Evolutionary conservation across 148 eudicot genomes (phyloP).

Genomic region (Limonium bicolor): DNA sequence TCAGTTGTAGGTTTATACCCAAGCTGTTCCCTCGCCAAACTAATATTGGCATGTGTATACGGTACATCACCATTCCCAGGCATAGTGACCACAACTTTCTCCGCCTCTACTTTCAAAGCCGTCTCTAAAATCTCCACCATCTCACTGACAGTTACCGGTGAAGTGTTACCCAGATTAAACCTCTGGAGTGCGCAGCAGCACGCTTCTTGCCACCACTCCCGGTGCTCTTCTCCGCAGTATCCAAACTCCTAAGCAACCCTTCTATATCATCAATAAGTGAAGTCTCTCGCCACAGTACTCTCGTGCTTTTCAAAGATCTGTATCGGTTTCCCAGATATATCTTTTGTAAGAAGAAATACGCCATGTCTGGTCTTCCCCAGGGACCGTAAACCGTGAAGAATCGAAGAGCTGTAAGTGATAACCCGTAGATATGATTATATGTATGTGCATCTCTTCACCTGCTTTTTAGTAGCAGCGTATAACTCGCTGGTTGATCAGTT

Average conservation of each 20-base stretch:
- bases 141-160: slow-evolving; percentile 7
- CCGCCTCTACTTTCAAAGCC: slow-evolving; percentile 10
- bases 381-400: slow-evolving; percentile 14
- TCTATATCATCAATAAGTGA: slow-evolving; percentile 14
- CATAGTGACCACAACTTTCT: slow-evolving; percentile 8
- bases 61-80: slow-evolving; percentile 13
- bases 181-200: slow-evolving; percentile 7
- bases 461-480: slow-evolving; percentile 14
- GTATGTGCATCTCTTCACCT: slow-evolving; percentile 12
- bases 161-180: slow-evolving; percentile 12
- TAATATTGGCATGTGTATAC: slow-evolving; percentile 8
- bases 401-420: slow-evolving; percentile 7
- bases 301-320: slow-evolving; percentile 7
- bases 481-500: slow-evolving; percentile 14
- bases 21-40: slow-evolving; percentile 8
- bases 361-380: slow-evolving; percentile 15
- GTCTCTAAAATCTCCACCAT: slow-evolving; percentile 9
- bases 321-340: slow-evolving; percentile 10
- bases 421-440: slow-evolving; percentile 10
- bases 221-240: slow-evolving; percentile 13
- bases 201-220: slow-evolving; percentile 9
- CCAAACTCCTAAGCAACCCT: slow-evolving; percentile 9
- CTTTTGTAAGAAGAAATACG: slow-evolving; percentile 15
- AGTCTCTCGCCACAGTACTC: slow-evolving; percentile 11
- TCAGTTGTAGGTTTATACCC: slow-evolving; percentile 9